These are phyloP conservation scores for Phytophthora pistaciae DNA, from an alignment of 352 stramenopile species.

Conservation along the genomic window DNA sequence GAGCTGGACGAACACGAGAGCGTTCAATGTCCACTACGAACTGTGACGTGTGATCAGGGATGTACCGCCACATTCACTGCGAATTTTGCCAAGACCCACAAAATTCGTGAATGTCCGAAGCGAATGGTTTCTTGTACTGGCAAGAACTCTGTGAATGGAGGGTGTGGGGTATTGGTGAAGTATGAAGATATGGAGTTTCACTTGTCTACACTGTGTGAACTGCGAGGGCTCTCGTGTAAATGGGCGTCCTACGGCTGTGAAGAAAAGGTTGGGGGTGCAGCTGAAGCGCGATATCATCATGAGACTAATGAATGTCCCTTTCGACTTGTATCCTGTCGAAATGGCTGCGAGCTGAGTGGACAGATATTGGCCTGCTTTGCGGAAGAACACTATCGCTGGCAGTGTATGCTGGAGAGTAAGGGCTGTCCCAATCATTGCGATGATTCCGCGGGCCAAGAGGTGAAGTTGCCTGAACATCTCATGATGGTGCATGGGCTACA, in stretches of 20 bases:
- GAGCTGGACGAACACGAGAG: slow-evolving; percentile 61
- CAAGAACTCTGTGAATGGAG: slow-evolving; percentile 16
- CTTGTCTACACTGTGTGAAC: slow-evolving; percentile 53
- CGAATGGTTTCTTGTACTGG: slow-evolving; percentile 53
- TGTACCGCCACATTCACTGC: slow-evolving; percentile 55
- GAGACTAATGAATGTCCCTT: slow-evolving; percentile 70
- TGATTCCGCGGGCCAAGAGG: neutral
- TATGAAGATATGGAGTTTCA: slow-evolving; percentile 75
- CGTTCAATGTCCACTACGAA: slow-evolving; percentile 52
- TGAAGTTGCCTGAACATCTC: slow-evolving; percentile 41
- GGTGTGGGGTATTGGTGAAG: slow-evolving; percentile 56
- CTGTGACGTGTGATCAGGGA: slow-evolving; percentile 49
- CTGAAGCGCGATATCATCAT: slow-evolving; percentile 55
- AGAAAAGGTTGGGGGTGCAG: slow-evolving; percentile 46
- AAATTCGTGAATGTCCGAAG: slow-evolving; percentile 59
- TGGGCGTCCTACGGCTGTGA: slow-evolving; percentile 62
- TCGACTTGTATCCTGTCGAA: slow-evolving; percentile 54
- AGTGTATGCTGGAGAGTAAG: slow-evolving; percentile 63
- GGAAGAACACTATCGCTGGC: slow-evolving; percentile 71
- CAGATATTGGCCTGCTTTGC: slow-evolving; percentile 58
- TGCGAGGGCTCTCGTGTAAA: slow-evolving; percentile 58
- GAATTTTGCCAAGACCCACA: slow-evolving; percentile 49
- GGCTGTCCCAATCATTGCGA: slow-evolving; percentile 46
- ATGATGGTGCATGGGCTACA: slow-evolving; percentile 52
- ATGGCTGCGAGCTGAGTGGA: slow-evolving; percentile 55